Base-by-base conservation (phyloP, 2,329 filamentous ascomycete genomes). In the Fusarium anthophilum region DNA sequence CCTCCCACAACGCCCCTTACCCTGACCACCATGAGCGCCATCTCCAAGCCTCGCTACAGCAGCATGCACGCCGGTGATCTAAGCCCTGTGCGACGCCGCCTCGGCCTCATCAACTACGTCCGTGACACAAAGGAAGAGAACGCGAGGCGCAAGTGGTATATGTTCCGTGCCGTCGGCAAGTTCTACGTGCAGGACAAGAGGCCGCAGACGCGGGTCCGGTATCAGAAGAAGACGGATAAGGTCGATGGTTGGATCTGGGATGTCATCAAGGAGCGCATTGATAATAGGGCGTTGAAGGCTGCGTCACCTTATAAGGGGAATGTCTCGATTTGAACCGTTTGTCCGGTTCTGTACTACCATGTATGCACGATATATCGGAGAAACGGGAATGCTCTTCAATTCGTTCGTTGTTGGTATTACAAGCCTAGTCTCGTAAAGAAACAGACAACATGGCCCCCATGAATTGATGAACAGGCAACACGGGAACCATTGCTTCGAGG, bases 21-120 rank as follows among this genome's bases (percentile, higher is more conserved):
- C 60, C 76, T 90, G 66, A 88, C 87, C 43, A 90, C 88, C 59
- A 87, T 90, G 83, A 88, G 85, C 77, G 76, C 85, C 73, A 86
- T 90, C 74, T 86, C 86, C 70, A 88, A 87, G 79, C 88, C 89
- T 37, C 85, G 88, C 45, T 85, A 85, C 78, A 86, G 85, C 72
- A 81, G 81, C 67, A 76, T 86, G 35, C 80, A 80, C 54, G 82
- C 83, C 26, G 83, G 82, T 26, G 82, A 84, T 47, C 76, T 86
- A 32, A 66, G 75, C 10, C 80, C 81, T 37, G 70, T 70, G 18
- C 65, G 61, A 43, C 73, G 76, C n/a, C 80, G 83, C 48, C 70
- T 83, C 38, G 83, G 84, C 26, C 77, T 85, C 55, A 80, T 85
- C 74, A 85, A 85, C 76, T 84, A 82, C 59, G 76, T 80, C n/a